Base-by-base conservation (phyloP, 2,329 filamentous ascomycete genomes). In the Scopulariopsis brevicaulis region DNA sequence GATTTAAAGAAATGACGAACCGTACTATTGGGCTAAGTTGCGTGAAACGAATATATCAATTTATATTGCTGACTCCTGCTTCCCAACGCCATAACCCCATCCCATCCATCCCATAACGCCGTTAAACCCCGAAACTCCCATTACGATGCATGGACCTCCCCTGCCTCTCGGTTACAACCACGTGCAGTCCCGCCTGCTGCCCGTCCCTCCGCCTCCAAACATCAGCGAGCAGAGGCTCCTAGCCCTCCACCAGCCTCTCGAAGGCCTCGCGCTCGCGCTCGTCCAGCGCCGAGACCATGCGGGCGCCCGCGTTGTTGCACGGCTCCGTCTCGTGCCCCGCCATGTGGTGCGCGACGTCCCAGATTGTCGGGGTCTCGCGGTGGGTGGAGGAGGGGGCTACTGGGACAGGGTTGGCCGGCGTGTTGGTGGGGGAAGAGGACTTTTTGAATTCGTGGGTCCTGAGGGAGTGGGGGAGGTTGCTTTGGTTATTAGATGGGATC, bases 171-270 rank as follows among this genome's bases (percentile, higher is more conserved):
- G 15, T 15, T 46, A 7, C 40, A 15, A 12, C 4, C 14, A n/a
- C 18, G 15, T 7, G 40, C 40, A n/a, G 11, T 14, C 15, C 18
- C 40, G 40, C 15, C n/a, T 6, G 14, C 40, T 15, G 3, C 40
- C n/a, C 53, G 12, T 50, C 22, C 46, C 20, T 50, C 20, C 12
- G n/a, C n/a, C 46, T 24, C 46, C 22, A 50, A 6, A 24, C 12
- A 3, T 11, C 7, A 20, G 46, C 46, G 12, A 50, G 46, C n/a
- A 24, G 20, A 20, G 46, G 54, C 43, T 20, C 25, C 54, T 56
- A 56, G 24, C 54, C 55, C 32, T 52, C 55, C 18, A 37, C 55
- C n/a, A 53, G 35, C 25, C 55, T 48, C 48, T 53, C 46, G 48
- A 52, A 53, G 32, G n/a, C 34, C 28, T 53, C 46, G n/a, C 46